Percentiles rank a stretch among this genome's conserved stretches.
Evolutionary conservation across 2,329 filamentous ascomycete species (phyloP).

Genomic region (Aspergillus pseudotamarii): DNA sequence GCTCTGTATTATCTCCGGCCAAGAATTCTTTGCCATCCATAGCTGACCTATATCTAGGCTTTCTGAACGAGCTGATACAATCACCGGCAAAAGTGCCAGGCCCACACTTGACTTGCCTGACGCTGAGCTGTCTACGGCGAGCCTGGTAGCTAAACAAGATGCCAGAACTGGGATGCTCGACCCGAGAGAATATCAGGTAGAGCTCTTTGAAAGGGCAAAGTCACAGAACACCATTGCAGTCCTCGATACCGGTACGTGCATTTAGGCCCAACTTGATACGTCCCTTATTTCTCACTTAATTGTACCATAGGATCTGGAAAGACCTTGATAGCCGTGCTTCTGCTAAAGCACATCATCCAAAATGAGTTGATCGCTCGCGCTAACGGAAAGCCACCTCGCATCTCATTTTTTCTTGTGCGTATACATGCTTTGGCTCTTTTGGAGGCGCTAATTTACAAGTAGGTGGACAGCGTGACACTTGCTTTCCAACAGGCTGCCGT

Average conservation of each 20-base stretch:
- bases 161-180: conserved; percentile 67
- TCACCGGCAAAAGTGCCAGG: conserved; percentile 45
- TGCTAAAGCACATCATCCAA: conserved; percentile 75
- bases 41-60: conserved; percentile 31
- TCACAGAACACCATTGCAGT: conserved; percentile 87
- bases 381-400: conserved; percentile 60
- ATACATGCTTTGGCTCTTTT: neutral
- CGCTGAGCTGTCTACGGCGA: conserved; percentile 57
- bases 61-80: conserved; percentile 45
- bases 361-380: conserved; percentile 73
- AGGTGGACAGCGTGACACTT: conserved; percentile 84
- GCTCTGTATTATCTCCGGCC: conserved; percentile 37
- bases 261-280: neutral
- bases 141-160: conserved; percentile 57
- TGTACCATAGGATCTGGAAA: conserved; percentile 74
- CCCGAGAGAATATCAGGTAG: conserved; percentile 86
- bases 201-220: conserved; percentile 88
- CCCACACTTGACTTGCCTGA: conserved; percentile 34
- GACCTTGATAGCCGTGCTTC: conserved; percentile 88
- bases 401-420: conserved; percentile 79
- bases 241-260: conserved; percentile 72
- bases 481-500: conserved; percentile 89
- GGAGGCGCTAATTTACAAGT: conserved; percentile 16
- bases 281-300: neutral
- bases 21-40: neutral